Evolutionary conservation across 257 asterid genomes (phyloP).

Genomic region (Penstemon davidsonii): DNA sequence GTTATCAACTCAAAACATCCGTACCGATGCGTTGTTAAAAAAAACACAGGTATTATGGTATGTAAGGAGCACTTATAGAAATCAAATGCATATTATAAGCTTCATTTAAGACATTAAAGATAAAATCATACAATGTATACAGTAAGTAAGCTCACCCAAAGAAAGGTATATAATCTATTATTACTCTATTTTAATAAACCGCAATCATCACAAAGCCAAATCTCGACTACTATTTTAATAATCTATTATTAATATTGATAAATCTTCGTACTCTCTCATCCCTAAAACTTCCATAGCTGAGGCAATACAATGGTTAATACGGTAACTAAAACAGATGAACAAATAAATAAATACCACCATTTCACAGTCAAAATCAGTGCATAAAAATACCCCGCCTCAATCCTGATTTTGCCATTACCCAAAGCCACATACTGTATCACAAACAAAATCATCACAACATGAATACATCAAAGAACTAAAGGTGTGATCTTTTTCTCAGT

Average conservation of each 20-base stretch:
- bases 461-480: slow-evolving; percentile 6
- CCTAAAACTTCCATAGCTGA: slow-evolving; percentile 1
- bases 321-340: not conserved
- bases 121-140: not conserved
- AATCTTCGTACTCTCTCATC: not conserved
- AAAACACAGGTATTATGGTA: not conserved
- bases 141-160: not conserved
- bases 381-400: not conserved
- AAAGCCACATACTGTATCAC: slow-evolving; percentile 2
- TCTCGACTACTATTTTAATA: not conserved
- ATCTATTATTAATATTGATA: not conserved
- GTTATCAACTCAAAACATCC: slow-evolving; percentile 5
- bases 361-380: not conserved
- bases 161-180: not conserved
- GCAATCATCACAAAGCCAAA: not conserved
- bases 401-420: slow-evolving; percentile 5
- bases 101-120: not conserved
- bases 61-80: not conserved
- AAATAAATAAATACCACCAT: not conserved
- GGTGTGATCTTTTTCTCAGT: not conserved
- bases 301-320: not conserved
- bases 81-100: not conserved
- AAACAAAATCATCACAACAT: not conserved
- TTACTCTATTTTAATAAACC: not conserved
- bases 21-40: not conserved